These are phyloP conservation scores for Aspergillus steynii DNA, from an alignment of 495 filamentous ascomycete genomes.

Conservation along the genomic window DNA sequence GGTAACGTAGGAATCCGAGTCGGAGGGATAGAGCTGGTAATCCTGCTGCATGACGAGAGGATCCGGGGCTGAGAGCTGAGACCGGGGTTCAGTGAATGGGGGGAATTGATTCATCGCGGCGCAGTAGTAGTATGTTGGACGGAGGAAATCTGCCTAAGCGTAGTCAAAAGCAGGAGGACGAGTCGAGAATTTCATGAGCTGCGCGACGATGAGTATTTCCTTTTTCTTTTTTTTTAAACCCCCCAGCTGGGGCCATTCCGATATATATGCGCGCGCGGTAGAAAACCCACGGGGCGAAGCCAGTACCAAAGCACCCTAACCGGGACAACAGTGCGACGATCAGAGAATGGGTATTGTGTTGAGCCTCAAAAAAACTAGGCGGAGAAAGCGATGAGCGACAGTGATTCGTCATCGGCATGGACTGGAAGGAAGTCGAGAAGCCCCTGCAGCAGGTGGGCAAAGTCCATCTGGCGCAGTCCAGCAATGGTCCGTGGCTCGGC, in stretches of 20 bases:
- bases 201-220: background rate
- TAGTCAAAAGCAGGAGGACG: background rate
- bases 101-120: constrained; percentile 14
- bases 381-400: background rate
- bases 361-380: background rate
- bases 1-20: background rate
- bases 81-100: background rate
- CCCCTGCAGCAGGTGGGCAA: background rate
- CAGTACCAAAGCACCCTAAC: background rate
- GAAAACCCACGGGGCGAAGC: background rate
- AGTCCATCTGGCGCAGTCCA: background rate
- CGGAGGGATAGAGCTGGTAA: constrained; percentile 7
- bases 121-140: background rate
- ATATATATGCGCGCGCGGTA: background rate
- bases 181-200: background rate
- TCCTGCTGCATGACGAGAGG: constrained; percentile 7
- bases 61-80: constrained; percentile 4
- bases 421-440: background rate
- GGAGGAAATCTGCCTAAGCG: background rate
- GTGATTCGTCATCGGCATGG: background rate
- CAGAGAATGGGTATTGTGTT: background rate
- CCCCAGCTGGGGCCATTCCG: background rate
- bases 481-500: background rate
- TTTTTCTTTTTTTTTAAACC: background rate
- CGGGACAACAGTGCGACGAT: background rate